These are phyloP conservation scores for Tetrahymena elliotti DNA, from an alignment of 73 alveolate species.

Conservation along the genomic window DNA sequence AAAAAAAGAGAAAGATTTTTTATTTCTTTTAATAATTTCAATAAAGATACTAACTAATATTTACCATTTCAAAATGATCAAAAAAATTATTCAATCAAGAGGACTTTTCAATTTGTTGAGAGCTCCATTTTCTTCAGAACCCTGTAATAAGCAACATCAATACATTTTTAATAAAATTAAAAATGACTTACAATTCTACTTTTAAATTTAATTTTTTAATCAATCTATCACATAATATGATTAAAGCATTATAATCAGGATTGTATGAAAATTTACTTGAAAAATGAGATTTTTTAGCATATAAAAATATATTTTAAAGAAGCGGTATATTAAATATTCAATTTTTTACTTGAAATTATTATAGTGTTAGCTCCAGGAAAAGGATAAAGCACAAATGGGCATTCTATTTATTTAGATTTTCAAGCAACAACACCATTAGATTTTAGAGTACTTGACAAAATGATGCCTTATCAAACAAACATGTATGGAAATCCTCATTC, in stretches of 20 bases:
- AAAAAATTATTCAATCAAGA: background rate
- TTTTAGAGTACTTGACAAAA: constrained; percentile 74
- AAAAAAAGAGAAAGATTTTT: background rate
- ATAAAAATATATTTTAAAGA: too few species aligned
- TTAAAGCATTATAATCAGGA: background rate
- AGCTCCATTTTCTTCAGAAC: background rate
- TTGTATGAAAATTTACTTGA: too few species aligned
- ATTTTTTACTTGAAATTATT: too few species aligned
- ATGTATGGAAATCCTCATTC: constrained; percentile 83
- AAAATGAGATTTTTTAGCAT: background rate
- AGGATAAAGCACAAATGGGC: background rate
- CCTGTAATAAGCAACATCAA: background rate
- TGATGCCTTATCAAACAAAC: constrained; percentile 71
- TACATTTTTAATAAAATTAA: background rate
- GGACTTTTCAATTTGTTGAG: background rate
- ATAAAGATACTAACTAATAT: background rate
- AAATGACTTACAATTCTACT: background rate
- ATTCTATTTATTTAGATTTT: constrained; percentile 63
- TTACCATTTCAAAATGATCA: background rate
- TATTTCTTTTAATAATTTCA: background rate
- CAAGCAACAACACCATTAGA: constrained; percentile 84
- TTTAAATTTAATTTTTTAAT: too few species aligned
- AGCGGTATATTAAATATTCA: too few species aligned
- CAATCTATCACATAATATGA: too few species aligned
- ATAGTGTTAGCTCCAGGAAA: background rate